Evolutionary conservation across 331 rosid species (phyloP), one percentile per base, ranked within the genome.

Genomic region (Malus hybrid): DNA sequence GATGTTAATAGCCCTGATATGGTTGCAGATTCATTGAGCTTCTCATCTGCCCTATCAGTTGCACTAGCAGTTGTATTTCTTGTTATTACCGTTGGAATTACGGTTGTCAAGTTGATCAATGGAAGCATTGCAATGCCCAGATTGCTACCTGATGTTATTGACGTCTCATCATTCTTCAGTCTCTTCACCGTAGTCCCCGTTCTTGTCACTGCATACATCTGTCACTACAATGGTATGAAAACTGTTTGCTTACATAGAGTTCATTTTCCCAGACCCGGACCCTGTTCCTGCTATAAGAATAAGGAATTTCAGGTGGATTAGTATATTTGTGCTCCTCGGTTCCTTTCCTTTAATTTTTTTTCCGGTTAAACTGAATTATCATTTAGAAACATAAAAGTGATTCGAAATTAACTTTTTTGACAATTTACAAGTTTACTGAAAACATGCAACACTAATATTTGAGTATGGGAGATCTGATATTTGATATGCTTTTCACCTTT

Each of bases 11-110:
- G 33, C 48, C 18, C 68, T 64, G 69, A 48, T 74, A 24, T 77
- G 82, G 69, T 82, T 85, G 86, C 97, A 94, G 99, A 94, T 92
- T 94, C 99, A 36, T 84, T 94, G 89, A 91, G 95, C 67, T 94
- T 85, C 82, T 88, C 97, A 15, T 94, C 99, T 66, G 97, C 99
- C 19, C 50, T 94, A 70, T 94, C 99, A 32, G 84, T 94, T 79
- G 99, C 72, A 36, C 87, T 94, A 77, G 99, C 99, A 70, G 87
- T 90, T 81, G 85, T 80, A 62, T 94, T 92, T 79, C 99, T 94
- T 74, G 82, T 92, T 66, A 91, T 94, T 75, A 95, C 99, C 34
- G 86, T 92, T 74, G 99, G 97, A 75, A 94, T 94, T 69, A 79
- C 99, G 46, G 66, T 94, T 16, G 27, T 90, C 80, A 94, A 94